A percentile compares a stretch with the other conserved stretches of the same genome.
Conservation (phyloP, 1,139 yeast genomes). For the Sugiyamaella japonica region DNA sequence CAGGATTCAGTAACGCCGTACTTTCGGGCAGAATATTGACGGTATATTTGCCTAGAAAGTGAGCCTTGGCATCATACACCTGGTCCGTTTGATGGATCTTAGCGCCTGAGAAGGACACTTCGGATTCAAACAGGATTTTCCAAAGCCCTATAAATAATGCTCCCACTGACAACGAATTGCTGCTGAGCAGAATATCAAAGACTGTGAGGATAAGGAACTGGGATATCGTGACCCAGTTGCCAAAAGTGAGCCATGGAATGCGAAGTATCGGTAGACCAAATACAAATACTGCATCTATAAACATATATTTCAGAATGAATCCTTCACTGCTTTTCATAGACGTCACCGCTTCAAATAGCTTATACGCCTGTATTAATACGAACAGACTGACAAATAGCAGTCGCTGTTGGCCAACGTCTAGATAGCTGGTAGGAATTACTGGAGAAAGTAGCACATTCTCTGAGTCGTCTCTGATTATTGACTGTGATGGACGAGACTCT, state of each 20-base stretch:
- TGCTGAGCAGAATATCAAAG: conserved; percentile 44
- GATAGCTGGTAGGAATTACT: conserved; percentile 36
- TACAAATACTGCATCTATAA: conserved; percentile 69
- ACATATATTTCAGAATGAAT: conserved; percentile 66
- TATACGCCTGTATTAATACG: conserved; percentile 74
- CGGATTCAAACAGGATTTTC: conserved; percentile 55
- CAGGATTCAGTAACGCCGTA: conserved; percentile 80
- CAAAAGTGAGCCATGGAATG: conserved; percentile 69
- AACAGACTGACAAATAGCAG: conserved; percentile 65
- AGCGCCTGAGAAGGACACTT: conserved; percentile 66
- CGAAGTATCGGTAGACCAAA: conserved; percentile 73
- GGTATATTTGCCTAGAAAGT: conserved; percentile 81
- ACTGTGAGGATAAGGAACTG: conserved; percentile 42
- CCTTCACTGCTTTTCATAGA: conserved; percentile 48
- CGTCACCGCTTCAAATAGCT: conserved; percentile 64
- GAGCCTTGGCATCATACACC: conserved; percentile 62
- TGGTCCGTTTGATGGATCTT: conserved; percentile 42
- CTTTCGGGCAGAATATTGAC: conserved; percentile 91
- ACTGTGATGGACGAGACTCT: background rate
- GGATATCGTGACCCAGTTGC: conserved; percentile 40
- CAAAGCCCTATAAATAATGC: conserved; percentile 50
- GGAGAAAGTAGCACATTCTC: conserved; percentile 31
- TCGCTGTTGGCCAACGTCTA: conserved; percentile 86
- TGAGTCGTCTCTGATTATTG: background rate
- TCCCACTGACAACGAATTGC: conserved; percentile 48